Evolutionary conservation across 345 rosid species (phyloP), one percentile per base, ranked within the genome.

Genomic region (Murraya koenigii): DNA sequence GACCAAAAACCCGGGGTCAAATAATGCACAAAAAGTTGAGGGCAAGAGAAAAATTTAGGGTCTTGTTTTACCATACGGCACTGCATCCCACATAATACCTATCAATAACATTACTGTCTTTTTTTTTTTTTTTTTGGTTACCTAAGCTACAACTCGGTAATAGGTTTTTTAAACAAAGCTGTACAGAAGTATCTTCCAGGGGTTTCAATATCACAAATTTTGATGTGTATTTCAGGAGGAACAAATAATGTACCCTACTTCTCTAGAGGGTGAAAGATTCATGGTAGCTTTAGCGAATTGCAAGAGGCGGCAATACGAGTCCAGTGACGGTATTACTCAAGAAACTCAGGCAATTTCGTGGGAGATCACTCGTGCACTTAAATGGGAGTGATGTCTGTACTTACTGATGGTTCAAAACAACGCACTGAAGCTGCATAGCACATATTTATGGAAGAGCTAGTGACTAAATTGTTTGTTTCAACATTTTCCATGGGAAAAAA

Each of bases 361-460:
- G 98, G 99, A 96, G 89, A 94, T 94, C 78, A 90, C 97, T 11
- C 86, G 92, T 30, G 95, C 98, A 13, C 84, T 87, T 79, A 93
- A 90, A 82, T 71, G 66, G 10, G 85, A 78, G 9, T 87, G 72
- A 59, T 14, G 6, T 6, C 47, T 17, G 11, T 19, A 15, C 7
- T 14, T 23, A 4, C 15, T 15, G 6, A 26, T 19, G 38, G 56
- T 52, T 52, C 56, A 52, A 19, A 52, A 1, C 56, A 6, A 52
- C 22, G 17, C 55, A 14, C 20, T 4, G 2, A 52, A 52, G 22
- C 56, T 5, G 56, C 56, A 17, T 15, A 0, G 8, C 22, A 41
- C 55, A 13, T 6, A 1, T 1, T 15, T 49, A 15, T 5, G 20
- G 55, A 17, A 49, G 55, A 49, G 55, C 15, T 10, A 10, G 8